These are phyloP conservation scores for Mercurialis annua DNA, from an alignment of 345 rosid genomes.

Conservation along the genomic window DNA sequence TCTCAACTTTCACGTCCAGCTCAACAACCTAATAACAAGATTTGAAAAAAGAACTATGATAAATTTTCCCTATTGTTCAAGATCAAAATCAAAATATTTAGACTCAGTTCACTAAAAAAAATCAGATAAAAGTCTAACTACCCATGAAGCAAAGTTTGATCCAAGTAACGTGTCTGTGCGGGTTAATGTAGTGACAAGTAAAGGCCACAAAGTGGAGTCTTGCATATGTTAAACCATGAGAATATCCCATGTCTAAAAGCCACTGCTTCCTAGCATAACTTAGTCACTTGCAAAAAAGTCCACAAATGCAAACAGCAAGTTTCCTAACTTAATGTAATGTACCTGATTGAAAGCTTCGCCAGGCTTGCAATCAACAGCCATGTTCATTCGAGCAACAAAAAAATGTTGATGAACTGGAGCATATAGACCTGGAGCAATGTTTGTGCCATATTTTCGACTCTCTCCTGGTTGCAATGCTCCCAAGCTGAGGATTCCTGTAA, in stretches of 20 bases:
- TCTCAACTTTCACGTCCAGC: slow-evolving; percentile 68
- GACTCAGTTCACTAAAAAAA: not conserved
- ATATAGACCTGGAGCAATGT: slow-evolving; percentile 83
- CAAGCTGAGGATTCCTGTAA: slow-evolving; percentile 86
- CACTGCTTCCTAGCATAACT: not conserved
- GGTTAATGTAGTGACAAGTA: not conserved
- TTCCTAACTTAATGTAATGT: slow-evolving; percentile 7
- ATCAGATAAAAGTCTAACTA: not conserved
- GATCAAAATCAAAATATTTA: not conserved
- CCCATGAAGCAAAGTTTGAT: not conserved
- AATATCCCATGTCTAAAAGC: not conserved
- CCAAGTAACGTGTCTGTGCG: not conserved
- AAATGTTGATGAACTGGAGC: slow-evolving; percentile 96
- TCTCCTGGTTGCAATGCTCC: slow-evolving; percentile 93
- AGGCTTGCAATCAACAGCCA: slow-evolving; percentile 90
- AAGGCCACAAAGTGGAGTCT: not conserved
- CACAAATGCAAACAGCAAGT: not conserved
- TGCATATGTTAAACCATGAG: not conserved
- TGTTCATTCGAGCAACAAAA: slow-evolving; percentile 88
- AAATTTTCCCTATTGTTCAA: not conserved
- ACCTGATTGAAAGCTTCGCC: slow-evolving; percentile 90
- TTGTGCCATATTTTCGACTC: slow-evolving; percentile 79
- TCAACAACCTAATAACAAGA: slow-evolving; percentile 59
- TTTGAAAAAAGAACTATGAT: not conserved
- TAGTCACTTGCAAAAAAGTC: not conserved